phyloP scores from a whole-genome alignment of 768 basidiomycete genomes.

The Lactarius indigo region DNA sequence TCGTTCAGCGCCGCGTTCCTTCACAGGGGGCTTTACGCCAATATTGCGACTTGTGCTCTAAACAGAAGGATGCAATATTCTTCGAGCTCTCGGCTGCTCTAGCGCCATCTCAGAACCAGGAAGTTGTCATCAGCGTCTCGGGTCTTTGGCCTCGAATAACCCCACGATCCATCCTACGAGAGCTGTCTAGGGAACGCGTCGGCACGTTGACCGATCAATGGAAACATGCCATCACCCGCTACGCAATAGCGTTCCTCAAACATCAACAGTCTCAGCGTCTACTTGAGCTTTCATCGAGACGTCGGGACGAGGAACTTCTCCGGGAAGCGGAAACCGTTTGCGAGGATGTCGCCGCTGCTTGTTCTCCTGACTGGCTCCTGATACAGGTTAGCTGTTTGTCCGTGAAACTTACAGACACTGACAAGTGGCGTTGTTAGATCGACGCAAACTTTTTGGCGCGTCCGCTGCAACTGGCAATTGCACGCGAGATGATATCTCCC shows the following conservation, averaged over 20 bases:
- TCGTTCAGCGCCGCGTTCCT: neutral
- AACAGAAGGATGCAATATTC: neutral
- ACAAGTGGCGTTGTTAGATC: constrained; percentile 32
- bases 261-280: constrained; percentile 13
- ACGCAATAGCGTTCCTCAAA: constrained; percentile 1
- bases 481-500: constrained; percentile 47
- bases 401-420: neutral
- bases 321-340: neutral
- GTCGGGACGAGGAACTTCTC: constrained; percentile 1
- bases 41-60: neutral
- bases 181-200: constrained; percentile 27
- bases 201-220: constrained; percentile 2
- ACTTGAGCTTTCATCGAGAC: constrained; percentile 1
- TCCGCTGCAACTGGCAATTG: constrained; percentile 40
- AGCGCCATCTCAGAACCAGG: neutral
- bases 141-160: constrained; percentile 18
- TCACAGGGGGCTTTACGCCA: neutral
- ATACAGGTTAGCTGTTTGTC: constrained; percentile 2
- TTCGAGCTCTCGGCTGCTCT: neutral
- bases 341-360: neutral
- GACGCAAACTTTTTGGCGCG: constrained; percentile 44
- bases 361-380: constrained; percentile 13
- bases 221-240: neutral
- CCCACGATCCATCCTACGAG: constrained; percentile 11
- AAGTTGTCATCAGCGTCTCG: neutral